Evolutionary conservation across 345 rosid species (phyloP).

Genomic region (Salix viminalis): DNA sequence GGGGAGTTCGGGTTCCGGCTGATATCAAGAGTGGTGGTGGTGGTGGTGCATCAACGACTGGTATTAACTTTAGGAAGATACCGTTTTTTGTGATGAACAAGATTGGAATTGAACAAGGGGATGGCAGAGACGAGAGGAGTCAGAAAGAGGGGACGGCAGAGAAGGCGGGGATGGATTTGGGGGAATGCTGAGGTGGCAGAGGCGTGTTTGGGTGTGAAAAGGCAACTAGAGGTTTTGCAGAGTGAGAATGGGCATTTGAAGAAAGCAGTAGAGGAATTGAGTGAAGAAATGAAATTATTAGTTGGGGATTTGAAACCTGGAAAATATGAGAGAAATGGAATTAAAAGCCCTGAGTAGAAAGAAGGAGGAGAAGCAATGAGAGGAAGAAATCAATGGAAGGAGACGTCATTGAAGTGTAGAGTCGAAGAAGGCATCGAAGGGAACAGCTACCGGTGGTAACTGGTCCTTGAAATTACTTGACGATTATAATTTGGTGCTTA

Average conservation of each 20-base stretch:
- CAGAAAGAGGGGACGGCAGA: background rate
- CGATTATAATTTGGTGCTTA: background rate
- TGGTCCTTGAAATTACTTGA: conserved; percentile 17
- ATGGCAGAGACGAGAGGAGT: conserved; percentile 25
- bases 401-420: conserved; percentile 21
- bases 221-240: conserved; percentile 61
- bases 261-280: conserved; percentile 70
- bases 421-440: conserved; percentile 61
- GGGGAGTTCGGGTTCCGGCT: conserved; percentile 90
- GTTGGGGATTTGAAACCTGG: conserved; percentile 35
- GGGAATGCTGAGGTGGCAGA: conserved; percentile 42
- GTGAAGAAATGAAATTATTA: conserved; percentile 42
- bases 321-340: conserved; percentile 41
- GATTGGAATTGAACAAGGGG: conserved; percentile 81
- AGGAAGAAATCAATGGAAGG: conserved; percentile 49
- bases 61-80: conserved; percentile 50
- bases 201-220: conserved; percentile 47
- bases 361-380: conserved; percentile 36
- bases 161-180: conserved; percentile 15
- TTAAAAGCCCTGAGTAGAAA: conserved; percentile 13
- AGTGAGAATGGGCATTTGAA: conserved; percentile 56
- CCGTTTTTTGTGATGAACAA: conserved; percentile 84
- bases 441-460: conserved; percentile 21
- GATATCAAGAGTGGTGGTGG: conserved; percentile 41
- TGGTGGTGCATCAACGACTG: conserved; percentile 33